These are phyloP conservation scores for Amyloporia xantha DNA, from an alignment of 768 basidiomycete genomes.

Conservation along the genomic window DNA sequence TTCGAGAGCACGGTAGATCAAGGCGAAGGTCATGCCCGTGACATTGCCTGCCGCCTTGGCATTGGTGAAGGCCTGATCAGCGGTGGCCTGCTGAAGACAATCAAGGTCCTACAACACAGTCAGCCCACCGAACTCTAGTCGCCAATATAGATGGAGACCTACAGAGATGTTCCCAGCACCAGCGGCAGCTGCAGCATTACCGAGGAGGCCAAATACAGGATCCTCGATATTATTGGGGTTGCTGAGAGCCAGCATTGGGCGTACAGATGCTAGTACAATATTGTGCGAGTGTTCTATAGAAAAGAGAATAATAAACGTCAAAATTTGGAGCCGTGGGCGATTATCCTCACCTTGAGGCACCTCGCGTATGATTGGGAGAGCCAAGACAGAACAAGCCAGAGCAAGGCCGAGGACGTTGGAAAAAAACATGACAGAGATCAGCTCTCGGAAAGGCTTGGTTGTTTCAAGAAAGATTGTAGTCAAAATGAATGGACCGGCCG, in stretches of 20 bases:
- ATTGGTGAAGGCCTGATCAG: constrained; percentile 68
- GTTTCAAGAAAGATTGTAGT: constrained; percentile 4
- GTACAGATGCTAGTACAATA: constrained; percentile 45
- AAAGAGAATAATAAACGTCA: neutral
- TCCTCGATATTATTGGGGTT: constrained; percentile 57
- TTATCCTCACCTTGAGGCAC: constrained; percentile 3
- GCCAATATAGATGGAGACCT: constrained; percentile 11
- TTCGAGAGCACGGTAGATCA: constrained; percentile 61
- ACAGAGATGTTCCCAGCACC: constrained; percentile 52
- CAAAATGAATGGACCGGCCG: constrained; percentile 6
- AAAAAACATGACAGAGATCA: constrained; percentile 1
- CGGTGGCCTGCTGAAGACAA: constrained; percentile 60
- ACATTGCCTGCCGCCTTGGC: constrained; percentile 57
- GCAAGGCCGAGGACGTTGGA: constrained; percentile 1
- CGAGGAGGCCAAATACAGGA: constrained; percentile 57
- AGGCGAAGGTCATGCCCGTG: constrained; percentile 47
- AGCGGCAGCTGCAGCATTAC: constrained; percentile 51
- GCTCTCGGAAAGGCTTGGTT: neutral
- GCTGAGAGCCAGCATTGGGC: constrained; percentile 40
- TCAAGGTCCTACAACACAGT: constrained; percentile 37
- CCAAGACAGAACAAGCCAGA: neutral
- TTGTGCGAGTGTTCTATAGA: constrained; percentile 59
- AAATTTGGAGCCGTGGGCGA: neutral
- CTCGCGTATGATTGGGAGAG: constrained; percentile 2
- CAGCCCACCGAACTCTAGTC: neutral